These are phyloP conservation scores for Sextonia rubra DNA, from an alignment of 164 flowering plant genomes.

Conservation along the genomic window DNA sequence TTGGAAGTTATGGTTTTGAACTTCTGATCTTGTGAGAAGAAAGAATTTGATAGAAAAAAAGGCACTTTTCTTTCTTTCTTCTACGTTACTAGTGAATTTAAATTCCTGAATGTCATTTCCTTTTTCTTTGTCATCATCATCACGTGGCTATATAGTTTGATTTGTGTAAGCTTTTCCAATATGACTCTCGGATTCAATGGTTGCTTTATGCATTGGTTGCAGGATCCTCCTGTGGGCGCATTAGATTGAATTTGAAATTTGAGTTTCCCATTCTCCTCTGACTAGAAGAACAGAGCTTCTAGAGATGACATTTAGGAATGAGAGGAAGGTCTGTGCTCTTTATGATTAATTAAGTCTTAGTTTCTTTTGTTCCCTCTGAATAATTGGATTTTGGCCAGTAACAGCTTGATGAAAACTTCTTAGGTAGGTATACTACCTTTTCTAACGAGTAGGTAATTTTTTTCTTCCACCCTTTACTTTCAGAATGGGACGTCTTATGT, in stretches of 20 bases:
- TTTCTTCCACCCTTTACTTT: neutral
- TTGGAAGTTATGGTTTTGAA: neutral
- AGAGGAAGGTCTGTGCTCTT: conserved; percentile 9
- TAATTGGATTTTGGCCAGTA: neutral
- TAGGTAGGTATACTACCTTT: neutral
- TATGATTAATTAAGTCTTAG: neutral
- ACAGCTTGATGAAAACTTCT: neutral
- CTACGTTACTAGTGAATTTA: neutral
- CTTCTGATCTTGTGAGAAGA: neutral
- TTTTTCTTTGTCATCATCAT: neutral
- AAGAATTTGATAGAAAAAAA: neutral
- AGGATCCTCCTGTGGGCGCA: conserved; percentile 2
- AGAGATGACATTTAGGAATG: conserved; percentile 18
- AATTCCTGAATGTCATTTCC: neutral
- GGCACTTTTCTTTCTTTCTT: neutral
- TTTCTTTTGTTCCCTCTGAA: neutral
- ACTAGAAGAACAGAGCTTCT: neutral
- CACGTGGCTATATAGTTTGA: neutral
- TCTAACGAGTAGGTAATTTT: neutral
- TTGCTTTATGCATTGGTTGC: neutral
- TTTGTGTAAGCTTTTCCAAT: neutral
- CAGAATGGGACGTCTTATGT: neutral
- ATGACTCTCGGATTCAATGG: neutral
- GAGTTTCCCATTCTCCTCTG: neutral
- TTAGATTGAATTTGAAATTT: neutral